These are phyloP conservation scores for Starmerella bombi DNA, from an alignment of 805 yeast genomes.

Conservation along the genomic window DNA sequence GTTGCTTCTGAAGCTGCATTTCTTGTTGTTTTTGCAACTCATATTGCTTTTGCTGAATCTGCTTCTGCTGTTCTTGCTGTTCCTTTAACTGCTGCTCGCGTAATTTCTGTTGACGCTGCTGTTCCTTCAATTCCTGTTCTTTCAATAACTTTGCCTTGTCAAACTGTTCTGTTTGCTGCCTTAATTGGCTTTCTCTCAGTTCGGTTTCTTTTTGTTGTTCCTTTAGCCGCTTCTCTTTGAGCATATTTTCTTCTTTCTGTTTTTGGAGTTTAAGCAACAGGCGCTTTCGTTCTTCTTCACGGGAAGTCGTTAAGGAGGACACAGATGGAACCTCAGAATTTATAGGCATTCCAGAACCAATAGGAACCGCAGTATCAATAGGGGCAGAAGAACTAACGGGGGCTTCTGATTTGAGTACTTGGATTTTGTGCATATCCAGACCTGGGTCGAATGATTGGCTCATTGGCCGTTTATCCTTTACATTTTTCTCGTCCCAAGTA, in stretches of 20 bases:
- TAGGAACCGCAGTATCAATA: too few species aligned
- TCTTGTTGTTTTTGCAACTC: not conserved
- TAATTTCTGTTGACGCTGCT: not conserved
- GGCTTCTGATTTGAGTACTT: not conserved
- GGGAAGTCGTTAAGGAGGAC: too few species aligned
- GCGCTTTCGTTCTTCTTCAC: too few species aligned
- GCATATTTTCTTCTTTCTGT: too few species aligned
- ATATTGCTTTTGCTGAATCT: not conserved
- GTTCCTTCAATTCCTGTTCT: not conserved
- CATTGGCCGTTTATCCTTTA: constrained; percentile 6
- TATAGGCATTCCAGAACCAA: too few species aligned
- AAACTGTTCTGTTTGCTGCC: too few species aligned
- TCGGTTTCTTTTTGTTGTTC: not conserved
- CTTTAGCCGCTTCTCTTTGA: not conserved
- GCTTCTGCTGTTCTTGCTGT: not conserved
- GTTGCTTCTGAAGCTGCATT: not conserved
- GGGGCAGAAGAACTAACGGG: not conserved
- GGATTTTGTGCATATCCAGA: not conserved
- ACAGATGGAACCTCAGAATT: too few species aligned
- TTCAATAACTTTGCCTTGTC: not conserved
- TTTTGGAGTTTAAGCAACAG: too few species aligned
- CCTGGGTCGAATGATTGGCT: constrained; percentile 10
- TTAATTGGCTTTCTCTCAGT: too few species aligned
- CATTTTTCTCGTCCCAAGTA: constrained; percentile 14
- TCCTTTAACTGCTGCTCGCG: not conserved